Evolutionary conservation across 345 rosid genomes (phyloP), one percentile per base, ranked within the genome.

Genomic region (Gossypium ekmanianum): DNA sequence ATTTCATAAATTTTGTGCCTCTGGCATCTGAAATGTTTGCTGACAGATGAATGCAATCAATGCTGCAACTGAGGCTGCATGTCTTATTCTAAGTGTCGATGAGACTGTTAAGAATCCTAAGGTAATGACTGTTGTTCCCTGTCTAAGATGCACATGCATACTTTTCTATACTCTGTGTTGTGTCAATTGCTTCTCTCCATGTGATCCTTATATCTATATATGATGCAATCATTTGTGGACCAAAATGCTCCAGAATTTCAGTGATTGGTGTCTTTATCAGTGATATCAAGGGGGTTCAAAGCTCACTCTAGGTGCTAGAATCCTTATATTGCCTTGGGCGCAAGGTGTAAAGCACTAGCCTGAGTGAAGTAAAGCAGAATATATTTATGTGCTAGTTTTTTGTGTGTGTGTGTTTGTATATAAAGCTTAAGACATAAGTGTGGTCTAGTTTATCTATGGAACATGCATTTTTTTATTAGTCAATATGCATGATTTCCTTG

Each of bases 11-110:
- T 72, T 72, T 56, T 18, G 26, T 52, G 47, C 47, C 17, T 27
- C 44, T 39, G 71, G 12, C 44, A 48, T 26, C 71, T 44, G 24
- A 56, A 72, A 26, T n/a, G 41, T 62, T 58, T 76, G 58, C 74
- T 68, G 69, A 56, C 87, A 96, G 99, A 89, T 93, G 59, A 96
- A 96, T 81, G 98, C 99, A 39, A 90, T 93, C 81, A 96, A 89
- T 79, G 99, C 98, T 78, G 99, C 99, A n/a, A 87, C 98, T 47
- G 99, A 96, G 85, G 99, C 99, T 41, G 94, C 98, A 16, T 96
- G 99, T 83, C 97, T 96, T 67, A 80, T 96, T 74, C 78, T 96
- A 79, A 89, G 99, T 67, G 98, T 96, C 74, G 99, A 96, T 17
- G 99, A 96, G 87, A 96, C 99, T 41, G 97, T 96, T 48, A 93